Evolutionary conservation across 2,329 filamentous ascomycete species (phyloP).

Genomic region (Trichocomaceae sp.): DNA sequence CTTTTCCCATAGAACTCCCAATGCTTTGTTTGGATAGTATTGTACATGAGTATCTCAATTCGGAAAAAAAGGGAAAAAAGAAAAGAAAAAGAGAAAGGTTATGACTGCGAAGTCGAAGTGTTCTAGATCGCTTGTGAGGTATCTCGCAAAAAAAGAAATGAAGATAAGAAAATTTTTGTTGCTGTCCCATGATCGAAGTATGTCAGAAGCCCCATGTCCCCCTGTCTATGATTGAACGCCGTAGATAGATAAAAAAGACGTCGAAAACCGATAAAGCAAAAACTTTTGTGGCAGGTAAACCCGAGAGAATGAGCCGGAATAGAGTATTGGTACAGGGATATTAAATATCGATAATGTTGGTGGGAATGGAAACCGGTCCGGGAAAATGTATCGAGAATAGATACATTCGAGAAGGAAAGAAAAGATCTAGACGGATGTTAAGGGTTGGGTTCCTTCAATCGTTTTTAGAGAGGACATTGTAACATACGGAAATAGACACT

Average conservation of each 20-base stretch:
- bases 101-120: constrained; percentile 32
- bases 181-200: constrained; percentile 2
- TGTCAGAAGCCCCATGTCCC: constrained; percentile 19
- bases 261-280: background rate
- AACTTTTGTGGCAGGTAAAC: background rate
- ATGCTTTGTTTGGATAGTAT: constrained; percentile 14
- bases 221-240: constrained; percentile 36
- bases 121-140: constrained; percentile 33
- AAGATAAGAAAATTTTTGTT: background rate
- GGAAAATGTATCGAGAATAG: background rate
- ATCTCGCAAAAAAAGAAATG: constrained; percentile 24
- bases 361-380: background rate
- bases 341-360: background rate
- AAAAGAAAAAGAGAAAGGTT: constrained; percentile 10
- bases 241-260: constrained; percentile 10
- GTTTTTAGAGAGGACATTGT: background rate
- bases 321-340: constrained; percentile 6
- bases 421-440: background rate
- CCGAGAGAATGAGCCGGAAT: constrained; percentile 11
- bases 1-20: background rate
- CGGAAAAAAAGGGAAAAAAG: constrained; percentile 14
- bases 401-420: constrained; percentile 1
- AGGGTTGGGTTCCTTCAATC: background rate
- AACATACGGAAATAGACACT: background rate
- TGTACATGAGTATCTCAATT: constrained; percentile 18